Evolutionary conservation across 2,329 filamentous ascomycete genomes (phyloP).

Genomic region (Esteya vermicola): DNA sequence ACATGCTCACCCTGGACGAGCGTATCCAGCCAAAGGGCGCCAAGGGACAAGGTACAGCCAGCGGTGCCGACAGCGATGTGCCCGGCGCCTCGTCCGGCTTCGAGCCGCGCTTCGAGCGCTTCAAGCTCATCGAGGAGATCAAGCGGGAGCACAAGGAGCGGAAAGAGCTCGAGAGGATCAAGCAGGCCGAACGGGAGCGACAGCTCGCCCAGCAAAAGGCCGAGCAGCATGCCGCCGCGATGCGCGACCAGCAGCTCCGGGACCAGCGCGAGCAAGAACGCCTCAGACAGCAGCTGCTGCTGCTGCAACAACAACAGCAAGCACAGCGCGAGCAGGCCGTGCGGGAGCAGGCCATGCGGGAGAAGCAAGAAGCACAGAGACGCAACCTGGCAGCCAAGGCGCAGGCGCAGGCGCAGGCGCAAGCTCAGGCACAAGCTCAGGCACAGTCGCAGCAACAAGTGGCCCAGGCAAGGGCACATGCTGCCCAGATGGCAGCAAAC

Average conservation of each 20-base stretch:
- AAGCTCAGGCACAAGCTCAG: conserved; percentile 2
- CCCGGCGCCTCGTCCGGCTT: conserved; percentile 60
- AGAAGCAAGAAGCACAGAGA: no score
- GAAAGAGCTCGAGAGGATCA: conserved; percentile 60
- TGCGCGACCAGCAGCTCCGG: conserved; percentile 12
- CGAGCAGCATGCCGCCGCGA: conserved; percentile 18
- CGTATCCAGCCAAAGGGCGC: conserved; percentile 49
- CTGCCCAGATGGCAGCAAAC: conserved; percentile 8
- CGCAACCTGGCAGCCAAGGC: conserved; percentile 26
- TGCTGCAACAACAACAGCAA: conserved; percentile 14
- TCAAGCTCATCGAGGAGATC: conserved; percentile 82
- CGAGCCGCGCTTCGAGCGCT: conserved; percentile 76
- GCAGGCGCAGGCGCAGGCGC: conserved; percentile 20
- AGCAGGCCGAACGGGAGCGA: conserved; percentile 45
- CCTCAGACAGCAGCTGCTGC: conserved; percentile 6
- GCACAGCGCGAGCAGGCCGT: conserved; percentile 23
- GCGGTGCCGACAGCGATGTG: conserved; percentile 56
- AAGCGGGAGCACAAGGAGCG: conserved; percentile 64
- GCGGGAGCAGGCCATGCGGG: conserved; percentile 15
- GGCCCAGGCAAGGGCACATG: conserved; percentile 19
- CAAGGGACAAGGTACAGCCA: conserved; percentile 39
- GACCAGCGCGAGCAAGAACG: conserved; percentile 9
- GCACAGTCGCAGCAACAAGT: conserved; percentile 19
- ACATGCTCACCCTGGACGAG: conserved; percentile 87
- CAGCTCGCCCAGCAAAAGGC: conserved; percentile 36